Base-by-base conservation (phyloP, 192 early-diverging fungal genomes). In the Rhizoclosmatium globosum region DNA sequence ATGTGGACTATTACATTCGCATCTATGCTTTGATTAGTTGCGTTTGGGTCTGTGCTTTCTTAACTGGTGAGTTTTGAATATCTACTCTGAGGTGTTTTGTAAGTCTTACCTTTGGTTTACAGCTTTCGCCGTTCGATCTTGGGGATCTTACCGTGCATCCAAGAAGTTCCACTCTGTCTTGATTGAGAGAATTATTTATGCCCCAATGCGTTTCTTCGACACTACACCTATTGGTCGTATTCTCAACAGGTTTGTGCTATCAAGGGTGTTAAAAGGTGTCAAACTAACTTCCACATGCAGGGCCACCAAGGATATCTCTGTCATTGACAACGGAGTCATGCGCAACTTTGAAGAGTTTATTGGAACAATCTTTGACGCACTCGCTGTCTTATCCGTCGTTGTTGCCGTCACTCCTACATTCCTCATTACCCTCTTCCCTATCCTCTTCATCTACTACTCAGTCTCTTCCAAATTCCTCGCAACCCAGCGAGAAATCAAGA, bases 401-500 rank as follows among this genome's bases (percentile, higher is more conserved):
- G 71, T 50, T 0, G 45, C 50, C 9, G 90, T 95, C 66, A 92
- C 91, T 21, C 94, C 95, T 41, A 56, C 83, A 11, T 97, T 96
- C 78, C 74, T 94, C 47, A 50, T 41, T 82, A 85, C 91, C 11
- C 87, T 93, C 6, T 91, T 91, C 2, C 71, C 84, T 19, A 77
- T 90, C 71, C 87, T 93, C 31, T 77, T 59, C 44, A 43, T 92
- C 19, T 96, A 92, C 77, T 83, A 87, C 15, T 68, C 85, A 57
- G 85, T 97, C 66, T 92, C 92, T n/a, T 56, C 81, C 0, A 90
- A 90, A 78, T 98, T 96, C 71, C 84, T 97, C 56, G 87, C 85
- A 3, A 87, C 93, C 7, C 94, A 94, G 4, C 89, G 97, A 61
- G 95, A 98, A 79, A 82, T 98, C 61, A 96, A 99, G 89, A 91